Evolutionary conservation across 2,329 filamentous ascomycete genomes (phyloP).

Genomic region (Pestalotiopsis sp.): DNA sequence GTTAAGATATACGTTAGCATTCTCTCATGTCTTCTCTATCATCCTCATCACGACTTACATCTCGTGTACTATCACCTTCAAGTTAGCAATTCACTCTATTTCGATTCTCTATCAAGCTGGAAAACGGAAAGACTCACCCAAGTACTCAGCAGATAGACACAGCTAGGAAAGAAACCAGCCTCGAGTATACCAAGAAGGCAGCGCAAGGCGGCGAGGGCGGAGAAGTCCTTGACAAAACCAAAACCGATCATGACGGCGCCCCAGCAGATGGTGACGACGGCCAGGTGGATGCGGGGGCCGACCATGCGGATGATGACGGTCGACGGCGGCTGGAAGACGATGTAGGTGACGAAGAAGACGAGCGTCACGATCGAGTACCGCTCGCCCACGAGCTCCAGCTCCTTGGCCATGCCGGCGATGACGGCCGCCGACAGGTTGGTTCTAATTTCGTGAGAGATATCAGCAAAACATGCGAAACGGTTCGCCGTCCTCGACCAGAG

Average conservation of each 20-base stretch:
- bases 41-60: constrained; percentile 43
- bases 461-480: background rate
- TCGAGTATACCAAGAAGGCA: constrained; percentile 66
- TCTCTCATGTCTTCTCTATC: background rate
- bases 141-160: constrained; percentile 64
- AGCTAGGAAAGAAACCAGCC: constrained; percentile 72
- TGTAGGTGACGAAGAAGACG: constrained; percentile 75
- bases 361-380: constrained; percentile 65
- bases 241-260: constrained; percentile 66
- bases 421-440: constrained; percentile 75
- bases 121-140: constrained; percentile 11
- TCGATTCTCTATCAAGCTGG: too few relatives aligned
- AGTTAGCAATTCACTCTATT: background rate
- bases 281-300: constrained; percentile 61
- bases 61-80: constrained; percentile 54
- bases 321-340: constrained; percentile 71
- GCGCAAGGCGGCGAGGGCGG: constrained; percentile 55
- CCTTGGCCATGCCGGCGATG: constrained; percentile 65
- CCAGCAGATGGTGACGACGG: constrained; percentile 59
- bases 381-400: constrained; percentile 47
- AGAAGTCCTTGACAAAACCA: constrained; percentile 60
- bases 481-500: too few relatives aligned
- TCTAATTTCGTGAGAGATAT: background rate
- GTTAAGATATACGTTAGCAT: background rate
- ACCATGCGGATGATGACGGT: constrained; percentile 70